These are phyloP conservation scores for Entelexis paramagnoliae DNA, from an alignment of 1,139 yeast species.

Conservation along the genomic window DNA sequence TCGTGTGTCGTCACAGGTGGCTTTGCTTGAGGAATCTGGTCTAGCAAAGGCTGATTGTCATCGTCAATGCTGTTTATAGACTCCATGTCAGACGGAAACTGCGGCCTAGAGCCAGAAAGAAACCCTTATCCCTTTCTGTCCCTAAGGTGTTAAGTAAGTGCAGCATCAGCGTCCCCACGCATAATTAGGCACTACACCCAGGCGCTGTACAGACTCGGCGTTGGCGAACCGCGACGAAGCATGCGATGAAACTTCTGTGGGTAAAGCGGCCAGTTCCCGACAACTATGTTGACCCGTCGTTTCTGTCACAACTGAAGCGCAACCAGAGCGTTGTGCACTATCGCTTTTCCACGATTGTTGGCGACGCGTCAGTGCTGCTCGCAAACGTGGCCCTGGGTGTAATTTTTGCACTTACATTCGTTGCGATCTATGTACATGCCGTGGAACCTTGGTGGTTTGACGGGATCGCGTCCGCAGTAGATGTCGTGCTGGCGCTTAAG, in stretches of 20 bases:
- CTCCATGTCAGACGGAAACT: neutral
- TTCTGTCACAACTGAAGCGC: conserved; percentile 64
- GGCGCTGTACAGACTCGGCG: neutral
- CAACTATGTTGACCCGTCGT: conserved; percentile 74
- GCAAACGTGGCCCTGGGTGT: conserved; percentile 55
- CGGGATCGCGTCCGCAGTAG: conserved; percentile 28
- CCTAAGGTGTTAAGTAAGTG: neutral
- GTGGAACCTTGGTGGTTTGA: conserved; percentile 33
- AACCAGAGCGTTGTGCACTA: conserved; percentile 66
- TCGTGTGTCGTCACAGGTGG: conserved; percentile 43
- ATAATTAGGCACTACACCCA: neutral
- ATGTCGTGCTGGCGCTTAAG: conserved; percentile 25
- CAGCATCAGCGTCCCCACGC: neutral
- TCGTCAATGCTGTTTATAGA: conserved; percentile 9
- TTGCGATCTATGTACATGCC: conserved; percentile 35
- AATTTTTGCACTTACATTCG: conserved; percentile 52
- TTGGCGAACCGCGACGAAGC: neutral
- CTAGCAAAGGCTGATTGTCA: conserved; percentile 7
- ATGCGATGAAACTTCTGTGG: conserved; percentile 57
- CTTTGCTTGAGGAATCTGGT: conserved; percentile 29
- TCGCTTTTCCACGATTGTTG: conserved; percentile 49
- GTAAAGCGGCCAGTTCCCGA: conserved; percentile 81
- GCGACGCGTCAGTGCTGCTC: conserved; percentile 60
- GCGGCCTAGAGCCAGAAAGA: neutral
- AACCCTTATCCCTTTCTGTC: conserved; percentile 1